Base-by-base conservation (phyloP, 164 flowering plant species). In the Liriodendron chinense region DNA sequence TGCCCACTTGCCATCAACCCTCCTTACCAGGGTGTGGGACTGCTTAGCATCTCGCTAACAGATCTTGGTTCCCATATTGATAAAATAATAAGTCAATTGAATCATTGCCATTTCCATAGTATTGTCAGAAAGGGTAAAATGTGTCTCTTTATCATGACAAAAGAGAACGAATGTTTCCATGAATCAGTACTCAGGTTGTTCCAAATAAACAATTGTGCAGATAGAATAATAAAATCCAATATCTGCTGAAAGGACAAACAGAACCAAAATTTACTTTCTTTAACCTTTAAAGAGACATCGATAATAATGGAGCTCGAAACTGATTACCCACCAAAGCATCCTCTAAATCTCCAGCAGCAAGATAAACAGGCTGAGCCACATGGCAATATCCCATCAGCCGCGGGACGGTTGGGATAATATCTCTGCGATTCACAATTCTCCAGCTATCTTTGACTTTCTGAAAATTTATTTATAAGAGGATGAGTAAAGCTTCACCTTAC, bases 331-430 rank as follows among this genome's bases (percentile, higher is more conserved):
- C 97, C 89, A 86, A 64, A 50, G 87, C 83, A 77, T 83, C 82
- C 71, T 49, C 75, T 70, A 84, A 79, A 72, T 84, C 88, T 82
- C 96, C 93, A 71, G 94, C 82, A 20, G 91, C 90, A 57, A 96
- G 89, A 84, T 91, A 96, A 50, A 96, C 84, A 65, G 99, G 99
- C 64, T 92, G 95, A 64, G 94, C 97, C 10, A 96, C 98, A 85
- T 93, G 99, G 78, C 96, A 96, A 80, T 96, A 96, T 68, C 99
- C 99, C 99, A 96, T 93, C 81, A 93, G 82, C 73, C 96, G 94
- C 43, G 99, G 99, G 24, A 96, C 93, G 69, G 98, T 89, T 68
- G 99, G 99, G 79, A 96, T 92, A 49, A 96, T 92, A 81, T 96
- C 99, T 85, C 98, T 90, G 72, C 91, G 98, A 80, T 96, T 96